Evolutionary conservation across 2,329 filamentous ascomycete species (phyloP).

Genomic region (Fusarium verrucosum): DNA sequence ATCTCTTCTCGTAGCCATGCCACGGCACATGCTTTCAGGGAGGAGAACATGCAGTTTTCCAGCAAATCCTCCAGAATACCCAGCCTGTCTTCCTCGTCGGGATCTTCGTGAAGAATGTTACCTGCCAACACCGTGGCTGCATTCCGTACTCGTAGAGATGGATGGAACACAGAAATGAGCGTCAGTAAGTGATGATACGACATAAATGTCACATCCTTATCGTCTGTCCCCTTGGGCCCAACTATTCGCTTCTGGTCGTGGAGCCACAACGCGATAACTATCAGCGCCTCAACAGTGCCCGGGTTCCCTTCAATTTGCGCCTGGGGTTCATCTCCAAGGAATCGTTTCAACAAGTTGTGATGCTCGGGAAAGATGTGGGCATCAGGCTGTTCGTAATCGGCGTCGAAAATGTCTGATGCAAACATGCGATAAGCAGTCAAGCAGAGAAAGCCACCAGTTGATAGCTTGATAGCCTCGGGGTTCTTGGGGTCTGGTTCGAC

Average conservation of each 20-base stretch:
- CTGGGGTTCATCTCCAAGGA: slow-evolving; percentile 62
- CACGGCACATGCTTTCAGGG: slow-evolving; percentile 69
- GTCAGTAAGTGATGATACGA: slow-evolving; percentile 68
- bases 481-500: slow-evolving; percentile 57
- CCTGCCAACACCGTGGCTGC: slow-evolving; percentile 64
- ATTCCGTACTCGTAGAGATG: slow-evolving; percentile 62
- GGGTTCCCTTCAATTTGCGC: slow-evolving; percentile 59
- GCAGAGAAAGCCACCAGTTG: slow-evolving; percentile 66
- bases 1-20: slow-evolving; percentile 72
- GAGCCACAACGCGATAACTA: slow-evolving; percentile 69
- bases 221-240: slow-evolving; percentile 43
- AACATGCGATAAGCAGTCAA: slow-evolving; percentile 71
- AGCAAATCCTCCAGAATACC: slow-evolving; percentile 71
- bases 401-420: slow-evolving; percentile 68
- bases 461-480: slow-evolving; percentile 64
- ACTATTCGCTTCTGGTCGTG: slow-evolving; percentile 59
- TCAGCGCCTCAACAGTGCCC: slow-evolving; percentile 66
- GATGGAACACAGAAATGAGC: slow-evolving; percentile 66
- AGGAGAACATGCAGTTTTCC: slow-evolving; percentile 71
- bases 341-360: slow-evolving; percentile 61
- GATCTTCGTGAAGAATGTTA: slow-evolving; percentile 65
- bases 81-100: slow-evolving; percentile 66
- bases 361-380: slow-evolving; percentile 70
- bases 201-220: slow-evolving; percentile 60
- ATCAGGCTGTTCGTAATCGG: slow-evolving; percentile 61